A percentile compares a stretch with the other conserved stretches of the same genome.
Conservation (phyloP, 768 basidiomycete genomes). For the Naganishia friedmannii region DNA sequence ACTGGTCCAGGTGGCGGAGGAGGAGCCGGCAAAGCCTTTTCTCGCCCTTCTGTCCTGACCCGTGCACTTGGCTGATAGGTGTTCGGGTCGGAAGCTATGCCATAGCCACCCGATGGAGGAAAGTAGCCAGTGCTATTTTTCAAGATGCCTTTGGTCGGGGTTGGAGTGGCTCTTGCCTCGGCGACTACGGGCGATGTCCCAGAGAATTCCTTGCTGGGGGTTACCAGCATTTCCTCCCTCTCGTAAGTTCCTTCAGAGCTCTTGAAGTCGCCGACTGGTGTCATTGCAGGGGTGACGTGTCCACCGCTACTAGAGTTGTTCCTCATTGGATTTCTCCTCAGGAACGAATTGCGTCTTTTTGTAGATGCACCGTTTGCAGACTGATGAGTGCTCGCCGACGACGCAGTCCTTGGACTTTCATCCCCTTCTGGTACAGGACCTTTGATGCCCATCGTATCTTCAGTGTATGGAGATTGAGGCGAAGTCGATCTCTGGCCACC, state of each 20-base stretch:
- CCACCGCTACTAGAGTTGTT: neutral
- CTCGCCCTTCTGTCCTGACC: conserved; percentile 35
- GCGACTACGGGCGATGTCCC: conserved; percentile 1
- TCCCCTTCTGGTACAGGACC: neutral
- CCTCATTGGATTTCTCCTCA: conserved; percentile 13
- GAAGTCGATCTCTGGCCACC: conserved; percentile 22
- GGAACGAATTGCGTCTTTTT: conserved; percentile 25
- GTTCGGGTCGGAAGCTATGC: neutral
- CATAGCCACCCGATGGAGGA: neutral
- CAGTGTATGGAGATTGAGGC: conserved; percentile 27
- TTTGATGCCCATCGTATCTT: conserved; percentile 23
- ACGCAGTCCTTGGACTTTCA: conserved; percentile 9
- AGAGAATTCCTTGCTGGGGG: conserved; percentile 6
- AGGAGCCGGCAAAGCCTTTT: conserved; percentile 35
- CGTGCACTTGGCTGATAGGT: conserved; percentile 28
- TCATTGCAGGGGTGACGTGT: neutral
- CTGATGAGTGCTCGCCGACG: conserved; percentile 4
- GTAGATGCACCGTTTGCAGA: neutral
- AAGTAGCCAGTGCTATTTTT: conserved; percentile 20
- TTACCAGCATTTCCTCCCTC: conserved; percentile 18
- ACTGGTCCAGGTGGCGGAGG: conserved; percentile 48
- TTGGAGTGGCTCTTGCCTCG: conserved; percentile 19
- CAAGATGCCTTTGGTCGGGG: conserved; percentile 9
- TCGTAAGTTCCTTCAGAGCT: conserved; percentile 17
- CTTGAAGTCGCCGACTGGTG: conserved; percentile 6